phyloP scores from a whole-genome alignment of 768 basidiomycete species.

The Tricholoma furcatifolium region DNA sequence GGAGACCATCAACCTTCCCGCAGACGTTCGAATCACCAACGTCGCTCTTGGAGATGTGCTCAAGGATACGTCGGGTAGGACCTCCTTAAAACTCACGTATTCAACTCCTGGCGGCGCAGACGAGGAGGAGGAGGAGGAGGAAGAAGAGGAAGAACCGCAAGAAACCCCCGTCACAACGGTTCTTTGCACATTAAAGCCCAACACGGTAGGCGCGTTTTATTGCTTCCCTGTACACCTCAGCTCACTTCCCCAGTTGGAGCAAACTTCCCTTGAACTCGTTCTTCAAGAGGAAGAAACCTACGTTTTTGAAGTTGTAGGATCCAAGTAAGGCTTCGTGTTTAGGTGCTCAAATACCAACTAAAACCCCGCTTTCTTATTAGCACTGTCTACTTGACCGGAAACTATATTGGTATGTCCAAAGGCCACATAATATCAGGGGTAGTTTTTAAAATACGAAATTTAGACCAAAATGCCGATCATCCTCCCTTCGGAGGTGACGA shows the following conservation, averaged over 20 bases:
- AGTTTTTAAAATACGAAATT: background rate
- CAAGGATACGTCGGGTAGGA: slow-evolving; percentile 55
- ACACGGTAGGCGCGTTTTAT: slow-evolving; percentile 54
- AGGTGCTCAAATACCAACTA: background rate
- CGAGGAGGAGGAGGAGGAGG: slow-evolving; percentile 45
- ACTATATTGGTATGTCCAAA: slow-evolving; percentile 65
- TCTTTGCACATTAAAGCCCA: slow-evolving; percentile 78
- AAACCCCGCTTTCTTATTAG: slow-evolving; percentile 28
- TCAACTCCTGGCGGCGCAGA: slow-evolving; percentile 32
- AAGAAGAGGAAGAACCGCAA: slow-evolving; percentile 34
- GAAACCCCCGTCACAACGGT: slow-evolving; percentile 43
- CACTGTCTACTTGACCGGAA: slow-evolving; percentile 77
- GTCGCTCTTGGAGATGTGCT: slow-evolving; percentile 77
- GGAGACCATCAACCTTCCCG: slow-evolving; percentile 55
- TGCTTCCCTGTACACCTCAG: no score
- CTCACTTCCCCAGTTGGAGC: slow-evolving; percentile 60
- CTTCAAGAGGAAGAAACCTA: slow-evolving; percentile 67
- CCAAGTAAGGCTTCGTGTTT: slow-evolving; percentile 57
- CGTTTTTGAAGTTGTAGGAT: slow-evolving; percentile 70
- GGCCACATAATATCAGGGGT: background rate
- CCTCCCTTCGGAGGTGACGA: slow-evolving; percentile 45
- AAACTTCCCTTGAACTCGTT: slow-evolving; percentile 66
- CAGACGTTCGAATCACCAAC: slow-evolving; percentile 80
- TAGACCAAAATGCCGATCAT: slow-evolving; percentile 56
- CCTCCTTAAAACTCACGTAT: slow-evolving; percentile 69